Evolutionary conservation across 2,329 filamentous ascomycete genomes (phyloP).

Genomic region (Ophiocordyceps camponoti-leonardi): DNA sequence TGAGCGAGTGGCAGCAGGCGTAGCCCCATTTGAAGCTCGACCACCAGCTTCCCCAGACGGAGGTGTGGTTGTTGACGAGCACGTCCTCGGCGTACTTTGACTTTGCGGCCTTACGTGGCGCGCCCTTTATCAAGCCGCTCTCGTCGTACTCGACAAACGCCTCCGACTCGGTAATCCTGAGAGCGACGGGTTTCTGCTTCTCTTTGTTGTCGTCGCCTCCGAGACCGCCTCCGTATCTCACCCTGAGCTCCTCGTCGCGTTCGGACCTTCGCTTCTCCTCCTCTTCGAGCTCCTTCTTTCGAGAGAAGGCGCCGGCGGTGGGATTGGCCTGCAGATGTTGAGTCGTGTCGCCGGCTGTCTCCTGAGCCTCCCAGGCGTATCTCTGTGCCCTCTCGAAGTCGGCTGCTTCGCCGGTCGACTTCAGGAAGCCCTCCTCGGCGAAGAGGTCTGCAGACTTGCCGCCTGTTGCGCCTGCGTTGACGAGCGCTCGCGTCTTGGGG

Average conservation of each 20-base stretch:
- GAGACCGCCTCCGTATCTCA: constrained; percentile 65
- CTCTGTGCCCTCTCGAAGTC: constrained; percentile 81
- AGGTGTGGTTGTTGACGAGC: constrained; percentile 75
- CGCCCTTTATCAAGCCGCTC: constrained; percentile 75
- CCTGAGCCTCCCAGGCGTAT: constrained; percentile 92
- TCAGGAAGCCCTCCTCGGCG: constrained; percentile 84
- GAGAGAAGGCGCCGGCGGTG: constrained; percentile 71
- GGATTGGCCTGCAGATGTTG: constrained; percentile 92
- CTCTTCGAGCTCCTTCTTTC: constrained; percentile 66
- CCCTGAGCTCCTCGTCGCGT: constrained; percentile 51
- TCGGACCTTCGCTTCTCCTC: constrained; percentile 50
- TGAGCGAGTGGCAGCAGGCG: constrained; percentile 78
- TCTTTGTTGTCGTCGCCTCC: constrained; percentile 13
- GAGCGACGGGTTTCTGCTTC: constrained; percentile 36
- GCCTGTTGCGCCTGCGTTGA: constrained; percentile 64
- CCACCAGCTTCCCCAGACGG: constrained; percentile 98
- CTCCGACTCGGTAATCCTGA: constrained; percentile 66
- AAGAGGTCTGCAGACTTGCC: constrained; percentile 71
- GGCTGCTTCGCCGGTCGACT: constrained; percentile 73
- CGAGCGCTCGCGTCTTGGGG: constrained; percentile 84
- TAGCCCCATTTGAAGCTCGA: constrained; percentile 90
- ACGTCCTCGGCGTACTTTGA: constrained; percentile 90
- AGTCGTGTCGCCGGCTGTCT: constrained; percentile 59
- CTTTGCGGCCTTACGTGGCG: constrained; percentile 55
- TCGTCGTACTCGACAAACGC: constrained; percentile 90